Base-by-base conservation (phyloP, 2,329 filamentous ascomycete species). In the Fusarium heterosporum region DNA sequence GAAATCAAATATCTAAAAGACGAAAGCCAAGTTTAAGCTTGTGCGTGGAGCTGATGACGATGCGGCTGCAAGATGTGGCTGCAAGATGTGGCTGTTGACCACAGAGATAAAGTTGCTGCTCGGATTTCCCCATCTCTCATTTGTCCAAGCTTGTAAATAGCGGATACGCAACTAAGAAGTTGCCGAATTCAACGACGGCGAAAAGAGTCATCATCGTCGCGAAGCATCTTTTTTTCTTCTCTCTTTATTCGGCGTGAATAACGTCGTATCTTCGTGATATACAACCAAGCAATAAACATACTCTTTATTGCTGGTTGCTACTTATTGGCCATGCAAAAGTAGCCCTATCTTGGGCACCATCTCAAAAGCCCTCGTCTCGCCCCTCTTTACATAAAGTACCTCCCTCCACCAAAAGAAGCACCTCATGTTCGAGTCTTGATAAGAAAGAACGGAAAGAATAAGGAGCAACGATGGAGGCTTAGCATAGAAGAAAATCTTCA, bases 391-490 rank as follows among this genome's bases (percentile, higher is more conserved):
- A 34, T 64, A 64, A 63, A 59, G 51, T 38, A 59, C 59, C 41
- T 64, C 55, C 59, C 41, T 64, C 55, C 42, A 25, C 42, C 61
- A 59, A 34, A 50, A 61, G 55, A 51, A 50, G 45, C 58, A 48
- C 34, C 51, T 57, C 49, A 66, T 68, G 65, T 48, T 58, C 43
- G 48, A 66, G 65, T 66, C 61, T 50, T 68, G 55, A 66, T 49
- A 57, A 49, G 26, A 43, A 47, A 45, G 38, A 36, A 43, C 29
- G 30, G 30, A 29, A 64, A 36, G 17, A 25, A 55, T 13, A 41
- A 34, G 14, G 28, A 53, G 51, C 28, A 22, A 69, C 28, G 36
- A 68, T 68, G 65, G 61, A 69, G 50, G 40, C 65, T 45, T 69
- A 61, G 38, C 54, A 55, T 16, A 36, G 25, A 29, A 36, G 22